A percentile compares a stretch with the other conserved stretches of the same genome.
These are phyloP conservation scores for Blepharisma undulans DNA, from an alignment of 169 alveolate species.

Conservation along the genomic window DNA sequence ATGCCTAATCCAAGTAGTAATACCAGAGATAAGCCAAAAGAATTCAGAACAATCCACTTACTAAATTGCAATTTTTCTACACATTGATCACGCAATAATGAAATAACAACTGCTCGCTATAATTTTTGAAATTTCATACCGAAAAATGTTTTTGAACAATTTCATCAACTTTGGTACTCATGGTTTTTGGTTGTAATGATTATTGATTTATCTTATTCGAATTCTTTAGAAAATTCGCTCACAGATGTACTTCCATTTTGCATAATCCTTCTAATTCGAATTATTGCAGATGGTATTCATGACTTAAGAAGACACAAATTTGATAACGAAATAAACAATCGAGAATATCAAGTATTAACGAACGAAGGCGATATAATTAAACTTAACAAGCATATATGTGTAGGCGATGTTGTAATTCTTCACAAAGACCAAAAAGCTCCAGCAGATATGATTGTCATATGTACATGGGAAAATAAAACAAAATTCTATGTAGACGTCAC, in stretches of 20 bases:
- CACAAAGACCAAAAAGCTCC: slow-evolving; percentile 20
- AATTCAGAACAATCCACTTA: background rate
- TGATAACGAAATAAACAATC: slow-evolving; percentile 57
- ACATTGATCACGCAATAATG: background rate
- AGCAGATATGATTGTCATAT: background rate
- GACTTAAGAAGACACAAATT: slow-evolving; percentile 73
- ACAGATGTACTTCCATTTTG: slow-evolving; percentile 37
- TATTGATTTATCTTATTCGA: background rate
- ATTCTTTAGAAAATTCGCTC: background rate
- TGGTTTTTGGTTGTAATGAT: slow-evolving; percentile 6
- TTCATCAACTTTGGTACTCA: background rate
- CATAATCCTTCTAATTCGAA: slow-evolving; percentile 76
- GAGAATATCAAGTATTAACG: background rate
- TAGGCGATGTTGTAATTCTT: background rate
- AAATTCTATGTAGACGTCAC: background rate
- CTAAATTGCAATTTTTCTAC: background rate
- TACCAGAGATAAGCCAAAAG: background rate
- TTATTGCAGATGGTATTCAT: slow-evolving; percentile 81
- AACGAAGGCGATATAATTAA: background rate
- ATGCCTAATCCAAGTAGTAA: background rate
- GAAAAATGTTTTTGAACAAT: slow-evolving; percentile 5
- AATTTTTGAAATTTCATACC: background rate
- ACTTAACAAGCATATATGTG: background rate
- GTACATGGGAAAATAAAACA: background rate
- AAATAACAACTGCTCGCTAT: background rate